Evolutionary conservation across 352 stramenopile species (phyloP).

Genomic region (Pythium sp.): DNA sequence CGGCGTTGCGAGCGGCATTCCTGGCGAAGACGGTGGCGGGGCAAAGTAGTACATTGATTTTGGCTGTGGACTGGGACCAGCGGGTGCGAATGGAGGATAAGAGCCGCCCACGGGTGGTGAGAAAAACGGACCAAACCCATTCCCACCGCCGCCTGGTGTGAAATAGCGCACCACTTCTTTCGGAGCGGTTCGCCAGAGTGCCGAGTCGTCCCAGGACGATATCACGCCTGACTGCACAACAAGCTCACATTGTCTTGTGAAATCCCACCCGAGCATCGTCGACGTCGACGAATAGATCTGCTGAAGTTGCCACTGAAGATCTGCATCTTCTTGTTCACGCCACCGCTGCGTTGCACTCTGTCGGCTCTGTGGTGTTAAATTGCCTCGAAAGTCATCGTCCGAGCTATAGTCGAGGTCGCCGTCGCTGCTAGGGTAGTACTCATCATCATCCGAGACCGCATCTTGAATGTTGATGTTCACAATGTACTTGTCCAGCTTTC

Average conservation of each 20-base stretch:
- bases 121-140: slow-evolving; percentile 24
- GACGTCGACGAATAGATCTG: slow-evolving; percentile 74
- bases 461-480: slow-evolving; percentile 43
- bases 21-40: not conserved
- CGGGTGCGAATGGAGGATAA: slow-evolving; percentile 8
- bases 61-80: slow-evolving; percentile 8
- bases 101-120: slow-evolving; percentile 10
- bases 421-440: slow-evolving; percentile 16
- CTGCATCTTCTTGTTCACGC: slow-evolving; percentile 43
- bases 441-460: slow-evolving; percentile 27
- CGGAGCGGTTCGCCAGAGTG: slow-evolving; percentile 63
- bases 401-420: slow-evolving; percentile 10
- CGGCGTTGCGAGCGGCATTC: not conserved
- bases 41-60: slow-evolving; percentile 55
- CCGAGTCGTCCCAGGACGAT: slow-evolving; percentile 44
- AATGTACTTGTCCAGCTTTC: slow-evolving; percentile 73
- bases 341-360: slow-evolving; percentile 21
- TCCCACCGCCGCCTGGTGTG: slow-evolving; percentile 30
- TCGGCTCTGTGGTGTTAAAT: not conserved
- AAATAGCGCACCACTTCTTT: slow-evolving; percentile 77
- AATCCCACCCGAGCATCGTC: slow-evolving; percentile 76
- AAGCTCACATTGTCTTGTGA: slow-evolving; percentile 53
- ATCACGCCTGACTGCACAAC: slow-evolving; percentile 7
- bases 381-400: slow-evolving; percentile 2
- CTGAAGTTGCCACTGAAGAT: slow-evolving; percentile 67